Evolutionary conservation across 768 basidiomycete species (phyloP), one percentile per base, ranked within the genome.

Genomic region (Russula foetens): DNA sequence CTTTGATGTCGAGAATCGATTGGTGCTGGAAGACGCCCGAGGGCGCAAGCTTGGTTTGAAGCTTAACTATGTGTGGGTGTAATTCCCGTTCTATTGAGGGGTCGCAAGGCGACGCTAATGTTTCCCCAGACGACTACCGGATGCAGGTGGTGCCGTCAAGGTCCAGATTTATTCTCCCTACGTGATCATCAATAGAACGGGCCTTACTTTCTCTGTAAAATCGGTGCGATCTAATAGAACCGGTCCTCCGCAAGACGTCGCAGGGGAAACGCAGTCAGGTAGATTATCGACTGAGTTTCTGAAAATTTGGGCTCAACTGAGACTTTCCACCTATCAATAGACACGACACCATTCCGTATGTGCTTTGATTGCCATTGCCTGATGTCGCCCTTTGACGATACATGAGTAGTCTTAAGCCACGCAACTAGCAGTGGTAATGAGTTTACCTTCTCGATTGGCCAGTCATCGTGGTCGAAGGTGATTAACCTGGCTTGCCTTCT

Each of bases 61-160:
- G 62, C 73, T 98, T n/a, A 91, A 94, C 69, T 98, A 98, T 70
- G 77, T 91, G 96, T 96, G 71, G 60, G 91, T 75, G 17, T 31
- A 21, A 21, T 26, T 21, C 11, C 7, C 23, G 19, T 28, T 19
- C 33, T n/a, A 43, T 12, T 38, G 24, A 26, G 54, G 56, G 41
- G 12, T 43, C n/a, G 53, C 7, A 14, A 44, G n/a, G 31, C 41
- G 19, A 29, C 23, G n/a, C 23, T 64, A 11, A 53, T 38, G 11
- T 38, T 21, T 39, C 29, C 39, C 31, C 52, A 85, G 88, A 23
- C 85, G 85, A 54, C 89, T 90, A 72, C 84, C 91, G 7, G 84
- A 97, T 53, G 88, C 95, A 7, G 97, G 95, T 2, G 94, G 95
- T 24, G 93, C 95, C 1, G 95, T 97, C 80, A 93, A 89, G 72